A percentile compares a stretch with the other conserved stretches of the same genome.
Conservation (phyloP, 1,284 basidiomycete species). For the Papiliotrema fonsecae region DNA sequence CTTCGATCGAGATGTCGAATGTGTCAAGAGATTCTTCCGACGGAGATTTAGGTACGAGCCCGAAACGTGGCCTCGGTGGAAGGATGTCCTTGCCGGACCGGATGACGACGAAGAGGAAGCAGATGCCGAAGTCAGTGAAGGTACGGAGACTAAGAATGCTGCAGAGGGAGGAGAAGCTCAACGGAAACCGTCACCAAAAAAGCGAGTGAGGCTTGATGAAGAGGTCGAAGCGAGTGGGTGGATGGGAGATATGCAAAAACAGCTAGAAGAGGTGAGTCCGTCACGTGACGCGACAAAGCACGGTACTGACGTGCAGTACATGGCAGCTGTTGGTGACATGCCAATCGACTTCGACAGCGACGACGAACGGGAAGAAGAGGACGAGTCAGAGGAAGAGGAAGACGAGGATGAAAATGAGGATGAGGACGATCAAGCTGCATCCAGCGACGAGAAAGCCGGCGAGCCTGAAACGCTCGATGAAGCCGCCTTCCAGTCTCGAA, state of each 20-base stretch:
- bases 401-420: conserved; percentile 41
- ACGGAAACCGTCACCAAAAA: too few relatives aligned
- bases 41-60: conserved; percentile 92
- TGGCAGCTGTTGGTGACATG: conserved; percentile 49
- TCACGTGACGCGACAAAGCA: background rate
- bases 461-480: conserved; percentile 18
- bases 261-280: conserved; percentile 69
- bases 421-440: conserved; percentile 26
- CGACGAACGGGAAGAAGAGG: conserved; percentile 31
- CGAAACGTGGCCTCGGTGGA: conserved; percentile 77
- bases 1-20: conserved; percentile 97
- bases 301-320: conserved; percentile 61
- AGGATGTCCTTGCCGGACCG: conserved; percentile 56
- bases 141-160: background rate
- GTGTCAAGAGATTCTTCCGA: conserved; percentile 89
- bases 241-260: conserved; percentile 70
- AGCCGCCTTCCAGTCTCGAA: conserved; percentile 21
- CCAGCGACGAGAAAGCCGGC: conserved; percentile 1
- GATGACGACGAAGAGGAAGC: conserved; percentile 43
- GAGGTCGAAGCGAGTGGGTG: conserved; percentile 90
- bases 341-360: conserved; percentile 36
- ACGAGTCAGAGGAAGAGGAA: conserved; percentile 41
- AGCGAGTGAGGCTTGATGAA: conserved; percentile 67
- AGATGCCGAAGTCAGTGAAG: conserved; percentile 2
- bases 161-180: background rate